Conservation (phyloP, 1,139 yeast species). For the Kluyveromyces marxianus region DNA sequence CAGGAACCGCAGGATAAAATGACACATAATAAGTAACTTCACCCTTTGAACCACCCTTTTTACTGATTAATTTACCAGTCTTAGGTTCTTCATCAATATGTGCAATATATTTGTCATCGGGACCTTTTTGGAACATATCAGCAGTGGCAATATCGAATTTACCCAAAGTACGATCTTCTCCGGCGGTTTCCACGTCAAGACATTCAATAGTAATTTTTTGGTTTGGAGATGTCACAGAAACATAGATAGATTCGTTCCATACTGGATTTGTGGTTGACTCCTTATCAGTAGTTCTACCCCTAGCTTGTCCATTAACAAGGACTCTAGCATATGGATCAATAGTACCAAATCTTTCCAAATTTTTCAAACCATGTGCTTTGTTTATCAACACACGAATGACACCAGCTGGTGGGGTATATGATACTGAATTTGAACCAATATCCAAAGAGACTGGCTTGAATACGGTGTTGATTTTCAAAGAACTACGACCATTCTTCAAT, state of each 20-base stretch:
- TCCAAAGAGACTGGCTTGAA: conserved; percentile 86
- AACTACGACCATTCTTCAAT: conserved; percentile 57
- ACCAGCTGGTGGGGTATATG: conserved; percentile 90
- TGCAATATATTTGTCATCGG: conserved; percentile 57
- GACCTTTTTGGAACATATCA: conserved; percentile 55
- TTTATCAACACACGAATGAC: conserved; percentile 69
- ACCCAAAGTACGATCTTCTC: conserved; percentile 83
- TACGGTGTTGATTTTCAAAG: conserved; percentile 54
- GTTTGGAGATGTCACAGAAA: conserved; percentile 71
- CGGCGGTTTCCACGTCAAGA: conserved; percentile 77
- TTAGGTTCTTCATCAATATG: conserved; percentile 50
- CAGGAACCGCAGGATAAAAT: conserved; percentile 76
- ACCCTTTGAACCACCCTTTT: conserved; percentile 70
- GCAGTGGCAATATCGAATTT: conserved; percentile 61
- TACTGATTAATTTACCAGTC: conserved; percentile 53
- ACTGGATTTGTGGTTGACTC: conserved; percentile 69
- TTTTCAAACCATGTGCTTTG: conserved; percentile 66
- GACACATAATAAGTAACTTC: conserved; percentile 61
- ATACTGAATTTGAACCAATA: conserved; percentile 60
- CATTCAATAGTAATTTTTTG: conserved; percentile 80
- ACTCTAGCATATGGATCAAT: conserved; percentile 88
- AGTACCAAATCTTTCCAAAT: conserved; percentile 81
- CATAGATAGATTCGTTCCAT: conserved; percentile 78
- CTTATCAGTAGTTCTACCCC: conserved; percentile 68
- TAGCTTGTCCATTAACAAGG: conserved; percentile 66